Conservation (phyloP, 371 early-diverging fungal species). For the Rhizopus delemar region DNA sequence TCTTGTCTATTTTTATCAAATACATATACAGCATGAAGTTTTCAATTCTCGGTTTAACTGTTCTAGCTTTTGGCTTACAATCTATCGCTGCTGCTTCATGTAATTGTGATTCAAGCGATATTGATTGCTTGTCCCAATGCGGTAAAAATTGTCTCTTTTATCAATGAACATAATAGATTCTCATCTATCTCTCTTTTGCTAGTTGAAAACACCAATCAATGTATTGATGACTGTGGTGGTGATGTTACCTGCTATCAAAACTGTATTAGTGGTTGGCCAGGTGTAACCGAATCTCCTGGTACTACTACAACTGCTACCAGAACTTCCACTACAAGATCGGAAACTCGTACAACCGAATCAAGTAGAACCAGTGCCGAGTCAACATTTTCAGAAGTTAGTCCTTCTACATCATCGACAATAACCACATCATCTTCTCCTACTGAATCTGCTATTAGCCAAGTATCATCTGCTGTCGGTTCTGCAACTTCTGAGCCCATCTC, state of each 20-base stretch:
- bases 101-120: slow-evolving; percentile 12
- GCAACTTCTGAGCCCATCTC: not conserved
- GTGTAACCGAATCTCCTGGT: slow-evolving; percentile 8
- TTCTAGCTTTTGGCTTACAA: slow-evolving; percentile 14
- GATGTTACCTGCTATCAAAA: slow-evolving; percentile 18
- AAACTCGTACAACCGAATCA: not conserved
- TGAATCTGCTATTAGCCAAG: too few relatives aligned
- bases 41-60: slow-evolving; percentile 15
- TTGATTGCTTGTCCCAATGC: slow-evolving; percentile 12
- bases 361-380: too few relatives aligned
- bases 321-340: not conserved
- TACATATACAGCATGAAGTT: slow-evolving; percentile 13
- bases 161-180: not conserved
- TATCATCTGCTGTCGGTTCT: too few relatives aligned
- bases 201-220: slow-evolving; percentile 19
- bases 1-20: not conserved
- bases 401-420: too few relatives aligned
- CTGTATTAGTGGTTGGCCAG: slow-evolving; percentile 27
- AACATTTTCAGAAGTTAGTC: too few relatives aligned
- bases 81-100: slow-evolving; percentile 11
- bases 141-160: slow-evolving; percentile 6
- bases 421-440: too few relatives aligned
- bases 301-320: not conserved
- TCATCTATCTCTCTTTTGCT: not conserved
- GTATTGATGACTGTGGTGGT: slow-evolving; percentile 19